A percentile compares a stretch with the other conserved stretches of the same genome.
phyloP scores from a whole-genome alignment of 192 early-diverging fungal species.

The Backusella mclennaniae region DNA sequence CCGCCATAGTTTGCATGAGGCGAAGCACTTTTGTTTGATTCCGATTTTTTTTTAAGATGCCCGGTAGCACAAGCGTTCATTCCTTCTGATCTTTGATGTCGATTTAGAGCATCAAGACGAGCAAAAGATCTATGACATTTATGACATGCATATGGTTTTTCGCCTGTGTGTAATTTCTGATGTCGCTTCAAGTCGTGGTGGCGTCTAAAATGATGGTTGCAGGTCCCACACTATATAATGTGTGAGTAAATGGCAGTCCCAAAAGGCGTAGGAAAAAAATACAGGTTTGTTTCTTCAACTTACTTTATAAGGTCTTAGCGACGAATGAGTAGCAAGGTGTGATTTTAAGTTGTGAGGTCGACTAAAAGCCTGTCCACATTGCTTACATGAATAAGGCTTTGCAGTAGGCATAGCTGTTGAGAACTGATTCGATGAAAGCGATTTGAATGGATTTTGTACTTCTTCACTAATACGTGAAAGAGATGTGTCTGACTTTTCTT shows the following conservation, averaged over 20 bases:
- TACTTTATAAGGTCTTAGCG: conserved; percentile 28
- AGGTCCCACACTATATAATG: conserved; percentile 24
- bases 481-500: background rate
- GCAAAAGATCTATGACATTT: conserved; percentile 78
- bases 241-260: background rate
- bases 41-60: background rate
- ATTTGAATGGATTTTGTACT: background rate
- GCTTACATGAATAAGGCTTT: conserved; percentile 19
- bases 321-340: conserved; percentile 24
- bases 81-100: conserved; percentile 58
- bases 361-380: conserved; percentile 29
- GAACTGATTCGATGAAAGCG: background rate
- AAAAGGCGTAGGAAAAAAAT: conserved; percentile 7
- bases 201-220: conserved; percentile 42
- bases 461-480: background rate
- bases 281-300: background rate
- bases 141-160: conserved; percentile 67
- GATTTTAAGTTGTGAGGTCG: conserved; percentile 33
- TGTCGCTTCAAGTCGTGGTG: conserved; percentile 91
- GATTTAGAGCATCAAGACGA: conserved; percentile 74
- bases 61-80: conserved; percentile 24
- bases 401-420: background rate
- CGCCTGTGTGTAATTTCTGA: conserved; percentile 76
- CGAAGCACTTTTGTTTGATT: background rate
- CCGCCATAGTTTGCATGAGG: background rate